Evolutionary conservation across 176 grass and related monocot genomes (phyloP).

Genomic region (Puccinellia tenuiflora): DNA sequence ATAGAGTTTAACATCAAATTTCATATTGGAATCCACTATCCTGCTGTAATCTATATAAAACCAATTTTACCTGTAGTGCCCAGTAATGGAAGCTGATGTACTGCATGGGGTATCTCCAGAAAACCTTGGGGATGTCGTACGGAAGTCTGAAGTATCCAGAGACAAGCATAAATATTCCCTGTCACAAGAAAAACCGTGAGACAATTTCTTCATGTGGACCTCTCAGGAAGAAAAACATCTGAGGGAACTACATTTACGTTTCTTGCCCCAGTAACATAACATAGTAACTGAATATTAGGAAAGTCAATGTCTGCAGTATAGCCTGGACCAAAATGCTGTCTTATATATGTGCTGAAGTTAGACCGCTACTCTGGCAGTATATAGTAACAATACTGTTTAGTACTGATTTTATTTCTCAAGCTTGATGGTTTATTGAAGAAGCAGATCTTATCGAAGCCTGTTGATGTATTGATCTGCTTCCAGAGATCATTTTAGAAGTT

Average conservation of each 20-base stretch:
- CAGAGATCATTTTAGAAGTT: background rate
- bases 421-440: background rate
- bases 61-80: conserved; percentile 78
- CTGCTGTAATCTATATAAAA: background rate
- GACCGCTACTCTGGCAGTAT: background rate
- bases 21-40: background rate
- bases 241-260: background rate
- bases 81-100: conserved; percentile 99
- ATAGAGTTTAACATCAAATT: conserved; percentile 20
- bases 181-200: conserved; percentile 24
- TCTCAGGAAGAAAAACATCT: background rate
- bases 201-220: background rate
- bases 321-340: background rate
- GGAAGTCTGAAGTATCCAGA: conserved; percentile 97
- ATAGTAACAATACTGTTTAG: background rate
- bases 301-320: background rate
- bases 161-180: conserved; percentile 99
- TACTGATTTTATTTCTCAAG: background rate
- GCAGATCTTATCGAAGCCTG: background rate
- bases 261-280: background rate
- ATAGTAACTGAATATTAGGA: background rate
- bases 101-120: conserved; percentile 98
- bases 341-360: background rate
- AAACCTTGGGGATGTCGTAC: conserved; percentile 81
- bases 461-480: background rate